Evolutionary conservation across 495 filamentous ascomycete species (phyloP).

Genomic region (Aspergillus incahuasiensis): DNA sequence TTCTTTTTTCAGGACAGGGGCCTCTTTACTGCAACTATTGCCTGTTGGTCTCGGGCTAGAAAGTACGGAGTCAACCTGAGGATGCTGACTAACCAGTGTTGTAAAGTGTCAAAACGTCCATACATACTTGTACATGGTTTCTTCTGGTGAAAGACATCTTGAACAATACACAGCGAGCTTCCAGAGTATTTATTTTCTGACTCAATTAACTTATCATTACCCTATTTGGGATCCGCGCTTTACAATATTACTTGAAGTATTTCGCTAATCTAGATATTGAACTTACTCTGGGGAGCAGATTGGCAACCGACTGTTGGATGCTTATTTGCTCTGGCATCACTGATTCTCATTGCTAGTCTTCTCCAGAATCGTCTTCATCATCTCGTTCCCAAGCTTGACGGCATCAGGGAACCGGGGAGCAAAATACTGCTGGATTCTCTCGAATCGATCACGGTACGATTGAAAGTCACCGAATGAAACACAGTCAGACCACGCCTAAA

Average conservation of each 20-base stretch:
- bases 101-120: too few species aligned
- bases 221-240: too few species aligned
- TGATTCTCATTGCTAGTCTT: slow-evolving; percentile 49
- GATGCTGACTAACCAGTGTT: slow-evolving; percentile 22
- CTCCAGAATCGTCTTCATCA: slow-evolving; percentile 93
- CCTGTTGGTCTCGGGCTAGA: slow-evolving; percentile 18
- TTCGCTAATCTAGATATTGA: too few species aligned
- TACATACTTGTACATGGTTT: too few species aligned
- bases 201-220: too few species aligned
- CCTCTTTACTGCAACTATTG: slow-evolving; percentile 7
- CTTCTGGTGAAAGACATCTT: too few species aligned
- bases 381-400: slow-evolving; percentile 81
- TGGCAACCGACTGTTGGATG: background rate
- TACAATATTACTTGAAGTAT: too few species aligned
- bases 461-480: slow-evolving; percentile 88
- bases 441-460: slow-evolving; percentile 82
- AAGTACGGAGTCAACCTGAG: background rate
- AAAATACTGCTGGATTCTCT: slow-evolving; percentile 86
- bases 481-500: slow-evolving; percentile 86
- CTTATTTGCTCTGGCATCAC: background rate
- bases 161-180: too few species aligned
- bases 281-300: background rate
- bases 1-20: background rate
- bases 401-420: slow-evolving; percentile 82
- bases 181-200: too few species aligned